phyloP scores from a whole-genome alignment of 2,329 filamentous ascomycete genomes.

The Aspergillus sp. region DNA sequence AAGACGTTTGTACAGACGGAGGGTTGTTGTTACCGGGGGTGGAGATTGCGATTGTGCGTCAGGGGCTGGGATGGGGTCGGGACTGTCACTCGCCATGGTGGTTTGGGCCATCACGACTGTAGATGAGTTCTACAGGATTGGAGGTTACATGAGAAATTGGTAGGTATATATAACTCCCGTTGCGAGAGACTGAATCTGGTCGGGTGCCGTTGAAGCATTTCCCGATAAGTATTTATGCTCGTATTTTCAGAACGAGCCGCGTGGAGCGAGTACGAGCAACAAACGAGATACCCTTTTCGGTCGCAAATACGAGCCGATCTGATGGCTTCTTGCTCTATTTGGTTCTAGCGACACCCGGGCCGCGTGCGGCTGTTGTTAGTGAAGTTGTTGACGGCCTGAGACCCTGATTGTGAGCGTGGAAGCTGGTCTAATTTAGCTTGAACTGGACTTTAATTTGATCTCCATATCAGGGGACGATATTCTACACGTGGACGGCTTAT shows the following conservation, averaged over 20 bases:
- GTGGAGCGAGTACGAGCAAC: too few species aligned
- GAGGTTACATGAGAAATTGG: too few species aligned
- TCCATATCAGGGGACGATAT: background rate
- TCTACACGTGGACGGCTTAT: background rate
- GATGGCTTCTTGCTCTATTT: background rate
- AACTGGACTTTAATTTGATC: background rate
- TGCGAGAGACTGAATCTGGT: too few species aligned
- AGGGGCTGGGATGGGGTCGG: too few species aligned
- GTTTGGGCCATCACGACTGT: too few species aligned
- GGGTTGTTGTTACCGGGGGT: background rate
- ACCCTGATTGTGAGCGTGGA: background rate
- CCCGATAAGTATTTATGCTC: background rate
- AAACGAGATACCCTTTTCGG: too few species aligned
- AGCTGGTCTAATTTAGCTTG: background rate
- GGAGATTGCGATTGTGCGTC: background rate
- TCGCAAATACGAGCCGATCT: background rate
- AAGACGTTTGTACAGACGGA: slow-evolving; percentile 6
- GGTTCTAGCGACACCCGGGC: background rate
- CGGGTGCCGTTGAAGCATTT: too few species aligned
- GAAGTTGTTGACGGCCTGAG: background rate
- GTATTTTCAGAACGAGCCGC: background rate
- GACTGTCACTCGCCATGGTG: too few species aligned
- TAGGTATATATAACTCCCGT: too few species aligned
- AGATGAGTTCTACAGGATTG: too few species aligned
- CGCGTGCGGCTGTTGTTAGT: background rate